These are phyloP conservation scores for Bryum argenteum DNA, from an alignment of 225 moss, liverwort and hornwort genomes.

Conservation along the genomic window DNA sequence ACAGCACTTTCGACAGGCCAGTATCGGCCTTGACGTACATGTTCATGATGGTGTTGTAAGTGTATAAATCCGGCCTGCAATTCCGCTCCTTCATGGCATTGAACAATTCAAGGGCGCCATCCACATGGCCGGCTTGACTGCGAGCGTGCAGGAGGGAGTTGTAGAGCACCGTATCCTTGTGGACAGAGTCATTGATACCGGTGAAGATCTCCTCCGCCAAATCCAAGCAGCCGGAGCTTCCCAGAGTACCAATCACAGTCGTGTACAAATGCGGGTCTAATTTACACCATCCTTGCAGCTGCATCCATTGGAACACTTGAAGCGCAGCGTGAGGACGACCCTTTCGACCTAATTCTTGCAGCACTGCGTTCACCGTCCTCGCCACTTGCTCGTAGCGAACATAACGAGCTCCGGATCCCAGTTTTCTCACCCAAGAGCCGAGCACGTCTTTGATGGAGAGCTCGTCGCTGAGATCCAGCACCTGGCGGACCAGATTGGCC, in stretches of 20 bases:
- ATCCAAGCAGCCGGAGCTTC: conserved; percentile 76
- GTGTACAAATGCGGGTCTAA: conserved; percentile 94
- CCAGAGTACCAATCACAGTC: conserved; percentile 77
- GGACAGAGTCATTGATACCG: conserved; percentile 69
- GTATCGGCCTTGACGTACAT: conserved; percentile 74
- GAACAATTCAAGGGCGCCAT: conserved; percentile 66
- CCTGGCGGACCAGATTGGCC: conserved; percentile 43
- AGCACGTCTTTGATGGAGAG: conserved; percentile 53
- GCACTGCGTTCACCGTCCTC: conserved; percentile 77
- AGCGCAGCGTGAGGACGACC: conserved; percentile 66
- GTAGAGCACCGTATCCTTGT: conserved; percentile 73
- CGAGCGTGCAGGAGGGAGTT: conserved; percentile 83
- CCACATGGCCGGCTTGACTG: conserved; percentile 83
- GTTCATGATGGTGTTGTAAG: conserved; percentile 90
- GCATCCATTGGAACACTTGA: conserved; percentile 92
- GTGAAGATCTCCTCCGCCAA: conserved; percentile 81
- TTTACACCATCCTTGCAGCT: conserved; percentile 86
- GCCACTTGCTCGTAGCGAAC: conserved; percentile 82
- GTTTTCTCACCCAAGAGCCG: conserved; percentile 64
- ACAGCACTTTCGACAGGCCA: conserved; percentile 79
- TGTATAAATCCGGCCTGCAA: conserved; percentile 72
- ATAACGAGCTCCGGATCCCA: conserved; percentile 51
- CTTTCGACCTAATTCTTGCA: conserved; percentile 74
- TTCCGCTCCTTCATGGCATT: conserved; percentile 69
- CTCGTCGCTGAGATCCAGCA: conserved; percentile 48